Evolutionary conservation across 2,329 filamentous ascomycete species (phyloP).

Genomic region (Stemphylium vesicarium): DNA sequence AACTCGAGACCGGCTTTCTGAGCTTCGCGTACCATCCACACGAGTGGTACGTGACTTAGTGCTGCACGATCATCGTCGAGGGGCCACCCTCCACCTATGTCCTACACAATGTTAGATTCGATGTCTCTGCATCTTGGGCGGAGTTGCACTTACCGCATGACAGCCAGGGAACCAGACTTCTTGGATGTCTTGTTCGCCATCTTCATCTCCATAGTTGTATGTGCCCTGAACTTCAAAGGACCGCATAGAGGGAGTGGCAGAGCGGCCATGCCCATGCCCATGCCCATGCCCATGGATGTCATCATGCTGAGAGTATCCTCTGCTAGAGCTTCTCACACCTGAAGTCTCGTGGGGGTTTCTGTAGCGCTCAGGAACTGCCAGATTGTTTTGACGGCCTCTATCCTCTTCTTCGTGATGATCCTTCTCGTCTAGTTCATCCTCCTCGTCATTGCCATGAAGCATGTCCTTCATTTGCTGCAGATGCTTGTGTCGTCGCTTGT

Average conservation of each 20-base stretch:
- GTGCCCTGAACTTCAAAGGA: constrained; percentile 36
- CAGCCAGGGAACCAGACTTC: constrained; percentile 83
- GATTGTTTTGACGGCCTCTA: constrained; percentile 32
- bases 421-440: constrained; percentile 20
- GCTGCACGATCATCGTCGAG: constrained; percentile 60
- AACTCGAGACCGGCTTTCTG: constrained; percentile 72
- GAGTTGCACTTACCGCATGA: constrained; percentile 60
- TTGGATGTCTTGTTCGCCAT: constrained; percentile 72
- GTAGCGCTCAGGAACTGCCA: constrained; percentile 40
- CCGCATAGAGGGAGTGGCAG: constrained; percentile 40
- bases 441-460: constrained; percentile 20
- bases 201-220: constrained; percentile 41
- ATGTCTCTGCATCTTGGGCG: not conserved
- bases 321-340: constrained; percentile 43
- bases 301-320: constrained; percentile 29
- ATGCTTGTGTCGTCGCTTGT: constrained; percentile 38
- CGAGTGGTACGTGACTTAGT: constrained; percentile 70
- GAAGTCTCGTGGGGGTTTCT: constrained; percentile 43
- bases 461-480: constrained; percentile 20
- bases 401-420: constrained; percentile 5
- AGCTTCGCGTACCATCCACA: constrained; percentile 73
- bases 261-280: too few relatives aligned
- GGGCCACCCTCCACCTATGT: constrained; percentile 79
- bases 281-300: constrained; percentile 7
- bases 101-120: constrained; percentile 45